These are phyloP conservation scores for Kwoniella mangroviensis DNA, from an alignment of 768 basidiomycete species.

Conservation along the genomic window DNA sequence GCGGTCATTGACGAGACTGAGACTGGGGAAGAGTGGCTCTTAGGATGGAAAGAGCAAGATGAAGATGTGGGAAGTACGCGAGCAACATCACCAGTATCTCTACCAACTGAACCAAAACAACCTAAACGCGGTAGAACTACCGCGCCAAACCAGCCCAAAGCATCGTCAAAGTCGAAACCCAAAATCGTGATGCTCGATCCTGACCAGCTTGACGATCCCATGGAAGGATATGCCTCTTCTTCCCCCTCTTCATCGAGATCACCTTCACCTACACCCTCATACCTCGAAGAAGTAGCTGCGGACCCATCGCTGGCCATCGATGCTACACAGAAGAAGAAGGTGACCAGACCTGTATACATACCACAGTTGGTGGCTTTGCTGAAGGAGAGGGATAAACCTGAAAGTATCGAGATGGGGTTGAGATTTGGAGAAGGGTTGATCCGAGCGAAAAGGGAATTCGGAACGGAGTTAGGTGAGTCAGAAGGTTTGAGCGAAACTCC, in stretches of 20 bases:
- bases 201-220: slow-evolving; percentile 83
- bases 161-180: slow-evolving; percentile 21
- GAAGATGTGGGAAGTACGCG: too few species aligned
- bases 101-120: not conserved
- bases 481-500: not conserved
- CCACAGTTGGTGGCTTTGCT: slow-evolving; percentile 79
- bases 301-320: slow-evolving; percentile 81
- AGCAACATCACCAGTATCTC: not conserved
- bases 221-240: slow-evolving; percentile 74
- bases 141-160: not conserved
- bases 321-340: slow-evolving; percentile 64
- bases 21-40: slow-evolving; percentile 33
- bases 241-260: slow-evolving; percentile 69
- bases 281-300: slow-evolving; percentile 79
- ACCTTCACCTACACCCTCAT: slow-evolving; percentile 77
- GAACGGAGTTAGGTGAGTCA: slow-evolving; percentile 77
- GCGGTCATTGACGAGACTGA: slow-evolving; percentile 31
- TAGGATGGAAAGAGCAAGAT: slow-evolving; percentile 42
- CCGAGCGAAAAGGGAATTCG: slow-evolving; percentile 78
- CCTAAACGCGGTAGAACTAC: slow-evolving; percentile 10
- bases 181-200: slow-evolving; percentile 56
- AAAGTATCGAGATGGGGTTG: slow-evolving; percentile 79
- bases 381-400: slow-evolving; percentile 69
- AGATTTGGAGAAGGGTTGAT: slow-evolving; percentile 80
- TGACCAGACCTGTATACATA: slow-evolving; percentile 85